Evolutionary conservation across 2,329 filamentous ascomycete species (phyloP).

Genomic region (Pseudogymnoascus pannorum): DNA sequence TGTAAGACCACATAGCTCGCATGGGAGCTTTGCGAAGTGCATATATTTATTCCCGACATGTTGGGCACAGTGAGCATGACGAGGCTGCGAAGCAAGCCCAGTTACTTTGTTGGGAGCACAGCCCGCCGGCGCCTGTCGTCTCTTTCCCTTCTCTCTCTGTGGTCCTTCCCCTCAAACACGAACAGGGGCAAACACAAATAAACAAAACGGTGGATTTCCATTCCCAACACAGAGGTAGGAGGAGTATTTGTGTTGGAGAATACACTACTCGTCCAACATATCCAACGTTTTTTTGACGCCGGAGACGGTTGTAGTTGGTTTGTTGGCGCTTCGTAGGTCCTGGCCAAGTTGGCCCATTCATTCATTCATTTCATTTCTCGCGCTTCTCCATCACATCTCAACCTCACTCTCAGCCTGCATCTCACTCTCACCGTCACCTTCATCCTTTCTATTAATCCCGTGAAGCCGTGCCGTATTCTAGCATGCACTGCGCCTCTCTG

Average conservation of each 20-base stretch:
- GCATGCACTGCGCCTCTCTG: background rate
- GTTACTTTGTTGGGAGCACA: background rate
- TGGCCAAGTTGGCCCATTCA: background rate
- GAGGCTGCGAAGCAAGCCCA: background rate
- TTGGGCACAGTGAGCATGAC: constrained; percentile 2
- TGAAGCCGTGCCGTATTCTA: background rate
- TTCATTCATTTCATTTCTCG: background rate
- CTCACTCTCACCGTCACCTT: background rate
- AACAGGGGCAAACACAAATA: background rate
- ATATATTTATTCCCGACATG: background rate
- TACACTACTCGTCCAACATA: background rate
- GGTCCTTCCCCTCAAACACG: background rate
- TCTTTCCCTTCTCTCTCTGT: background rate
- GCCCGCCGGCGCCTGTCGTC: background rate
- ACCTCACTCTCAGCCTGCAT: background rate
- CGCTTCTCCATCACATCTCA: background rate
- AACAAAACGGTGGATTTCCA: background rate
- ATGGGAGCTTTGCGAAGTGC: background rate
- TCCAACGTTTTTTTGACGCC: background rate
- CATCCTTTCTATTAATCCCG: background rate
- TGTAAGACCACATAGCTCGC: background rate
- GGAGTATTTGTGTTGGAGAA: background rate
- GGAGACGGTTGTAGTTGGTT: background rate
- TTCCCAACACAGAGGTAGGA: background rate
- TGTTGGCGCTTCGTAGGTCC: background rate